Evolutionary conservation across 2,329 filamentous ascomycete species (phyloP), one percentile per base, ranked within the genome.

Genomic region (Botrytis medusae): DNA sequence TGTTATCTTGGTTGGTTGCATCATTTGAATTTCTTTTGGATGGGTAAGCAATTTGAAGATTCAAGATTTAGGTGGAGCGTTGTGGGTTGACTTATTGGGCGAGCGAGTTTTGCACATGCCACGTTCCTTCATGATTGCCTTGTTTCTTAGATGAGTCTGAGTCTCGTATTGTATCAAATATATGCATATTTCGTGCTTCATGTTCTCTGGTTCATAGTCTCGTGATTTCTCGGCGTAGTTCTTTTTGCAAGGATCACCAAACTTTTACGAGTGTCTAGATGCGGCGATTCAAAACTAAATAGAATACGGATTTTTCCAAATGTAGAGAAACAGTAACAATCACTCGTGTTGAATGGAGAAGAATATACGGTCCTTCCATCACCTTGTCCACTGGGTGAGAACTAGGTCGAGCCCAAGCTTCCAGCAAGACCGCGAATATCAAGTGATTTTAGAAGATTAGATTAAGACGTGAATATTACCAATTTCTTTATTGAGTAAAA

Each of bases 1-100:
- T 20, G 37, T 44, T 14, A 32, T 34, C 48, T 37, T 34, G 29
- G 63, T 69, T 69, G 65, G 48, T 57, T 69, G 57, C 65, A 69
- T 69, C 65, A 69, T 20, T 32, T 9, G 14, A 18, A 57, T 29
- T 42, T 14, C 22, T 57, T 29, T 42, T 20, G 37, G 10, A 16
- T 12, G 25, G 25, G 25, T 54, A 1, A 40, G 34, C 2, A 29
- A n/a, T 57, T 42, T 57, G 48, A n/a, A 29, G 25, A 68, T 57
- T 57, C 34, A 29, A 18, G 48, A 57, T 57, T 42, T 18, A 22
- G 10, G 18, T 42, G 25, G 5, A 44, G 34, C 3, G 14, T 32
- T 20, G 18, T 57, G 65, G 22, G 65, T 18, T 42, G 48, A 42
- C 54, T 68, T 8, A 32, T 42, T 68, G 48, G 34, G 16, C 20